Conservation (phyloP, 495 filamentous ascomycete genomes). For the Halenospora varia region DNA sequence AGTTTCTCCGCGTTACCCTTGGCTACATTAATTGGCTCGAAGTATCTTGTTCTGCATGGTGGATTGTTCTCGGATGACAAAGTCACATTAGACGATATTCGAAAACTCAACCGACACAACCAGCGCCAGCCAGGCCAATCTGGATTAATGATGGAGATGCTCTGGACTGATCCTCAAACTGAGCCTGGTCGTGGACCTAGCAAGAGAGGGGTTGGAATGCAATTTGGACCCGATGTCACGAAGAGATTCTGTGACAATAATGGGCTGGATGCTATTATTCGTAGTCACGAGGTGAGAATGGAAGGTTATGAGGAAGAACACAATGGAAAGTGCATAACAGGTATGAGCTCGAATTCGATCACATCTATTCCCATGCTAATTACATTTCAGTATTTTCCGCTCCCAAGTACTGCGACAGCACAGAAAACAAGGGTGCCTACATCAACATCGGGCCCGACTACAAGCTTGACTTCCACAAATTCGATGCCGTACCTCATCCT, state of each 20-base stretch:
- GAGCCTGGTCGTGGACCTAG: conserved; percentile 84
- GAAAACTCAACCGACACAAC: conserved; percentile 85
- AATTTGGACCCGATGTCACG: conserved; percentile 96
- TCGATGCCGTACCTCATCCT: conserved; percentile 95
- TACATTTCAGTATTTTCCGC: conserved; percentile 78
- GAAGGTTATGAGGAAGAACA: conserved; percentile 97
- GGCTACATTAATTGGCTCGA: conserved; percentile 86
- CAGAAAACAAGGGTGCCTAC: conserved; percentile 96
- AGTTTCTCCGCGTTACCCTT: conserved; percentile 93
- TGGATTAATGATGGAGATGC: conserved; percentile 99
- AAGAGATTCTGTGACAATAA: conserved; percentile 97
- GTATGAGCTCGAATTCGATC: conserved; percentile 35
- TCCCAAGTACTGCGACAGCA: conserved; percentile 95
- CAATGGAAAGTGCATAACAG: conserved; percentile 93
- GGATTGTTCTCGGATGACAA: conserved; percentile 98
- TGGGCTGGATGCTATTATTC: conserved; percentile 89
- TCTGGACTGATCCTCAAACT: conserved; percentile 95
- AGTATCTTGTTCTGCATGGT: conserved; percentile 91
- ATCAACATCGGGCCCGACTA: conserved; percentile 95
- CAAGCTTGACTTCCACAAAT: conserved; percentile 86
- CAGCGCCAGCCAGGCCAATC: conserved; percentile 94
- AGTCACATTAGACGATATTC: conserved; percentile 83
- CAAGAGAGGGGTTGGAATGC: conserved; percentile 94
- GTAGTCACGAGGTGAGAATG: conserved; percentile 97
- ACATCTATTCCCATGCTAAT: conserved; percentile 19